phyloP scores from a whole-genome alignment of 2,329 filamentous ascomycete species.

The Claviceps purpurea region DNA sequence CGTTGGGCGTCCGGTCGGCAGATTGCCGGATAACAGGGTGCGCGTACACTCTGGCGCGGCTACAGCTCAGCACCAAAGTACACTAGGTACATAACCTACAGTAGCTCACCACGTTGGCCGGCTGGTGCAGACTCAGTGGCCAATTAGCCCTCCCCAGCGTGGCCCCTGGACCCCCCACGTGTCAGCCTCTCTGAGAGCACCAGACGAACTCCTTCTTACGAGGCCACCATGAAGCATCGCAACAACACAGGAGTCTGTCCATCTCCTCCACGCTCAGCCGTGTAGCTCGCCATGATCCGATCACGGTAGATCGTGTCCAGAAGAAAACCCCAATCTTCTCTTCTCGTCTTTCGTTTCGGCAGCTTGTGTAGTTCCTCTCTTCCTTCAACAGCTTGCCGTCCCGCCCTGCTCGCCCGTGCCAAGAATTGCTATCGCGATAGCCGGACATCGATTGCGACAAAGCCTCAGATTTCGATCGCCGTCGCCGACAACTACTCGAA shows the following conservation, averaged over 20 bases:
- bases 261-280: not conserved
- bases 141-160: too few relatives aligned
- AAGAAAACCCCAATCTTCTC: not conserved
- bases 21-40: constrained; percentile 4
- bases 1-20: not conserved
- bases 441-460: not conserved
- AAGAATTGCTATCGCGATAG: not conserved
- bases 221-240: too few relatives aligned
- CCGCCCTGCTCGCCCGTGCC: not conserved
- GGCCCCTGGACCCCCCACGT: too few relatives aligned
- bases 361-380: not conserved
- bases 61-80: too few relatives aligned
- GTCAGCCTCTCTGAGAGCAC: too few relatives aligned
- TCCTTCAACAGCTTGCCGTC: not conserved
- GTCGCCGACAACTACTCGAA: not conserved
- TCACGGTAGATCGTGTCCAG: not conserved
- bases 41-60: too few relatives aligned
- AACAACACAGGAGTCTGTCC: too few relatives aligned
- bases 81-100: too few relatives aligned
- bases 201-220: too few relatives aligned
- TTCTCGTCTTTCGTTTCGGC: not conserved
- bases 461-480: not conserved
- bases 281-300: constrained; percentile 1
- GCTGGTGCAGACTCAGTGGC: too few relatives aligned
- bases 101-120: too few relatives aligned